Evolutionary conservation across 148 eudicot species (phyloP), one percentile per base, ranked within the genome.

Genomic region (Hydrangea macrophylla): DNA sequence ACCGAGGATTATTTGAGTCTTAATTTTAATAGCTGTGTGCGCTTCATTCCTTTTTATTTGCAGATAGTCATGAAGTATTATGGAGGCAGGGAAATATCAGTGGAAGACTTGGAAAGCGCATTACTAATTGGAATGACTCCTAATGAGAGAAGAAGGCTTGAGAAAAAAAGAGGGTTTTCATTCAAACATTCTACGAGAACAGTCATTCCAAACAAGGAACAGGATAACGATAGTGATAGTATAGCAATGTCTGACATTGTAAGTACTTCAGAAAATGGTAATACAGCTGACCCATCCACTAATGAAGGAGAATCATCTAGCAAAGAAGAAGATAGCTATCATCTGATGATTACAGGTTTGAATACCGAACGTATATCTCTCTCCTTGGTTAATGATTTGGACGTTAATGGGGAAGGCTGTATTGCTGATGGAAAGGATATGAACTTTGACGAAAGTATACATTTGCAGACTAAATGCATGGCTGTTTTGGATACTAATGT

Each of bases 41-140:
- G 20, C 40, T 60, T 61, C 45, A 61, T 71, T 33, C 40, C 3
- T 36, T 45, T 22, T n/a, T 8, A 63, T 48, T 55, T 70, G 74
- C 84, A 94, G 99, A 71, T 84, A 78, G 93, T 94, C 70, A 79
- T 60, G 84, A 82, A 72, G 42, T 91, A 91, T 74, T 94, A 84
- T 70, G 97, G 99, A 76, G 93, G 99, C 54, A 80, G 96, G 78
- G 88, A 85, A 44, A 76, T 94, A 81, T 73, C 93, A 68, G 70
- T 82, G 30, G 81, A 82, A 67, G 97, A 94, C 65, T 76, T 94
- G 68, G 97, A 91, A 84, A 82, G 75, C 61, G 97, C 97, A 56
- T 76, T 91, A 62, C 68, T 84, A 56, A 87, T 85, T 57, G 99
- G 99, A 67, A 91, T 94, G 97, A 89, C 86, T 72, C 87, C 99